Conservation (phyloP, 2,329 filamentous ascomycete genomes). For the Zymoseptoria crescenta region DNA sequence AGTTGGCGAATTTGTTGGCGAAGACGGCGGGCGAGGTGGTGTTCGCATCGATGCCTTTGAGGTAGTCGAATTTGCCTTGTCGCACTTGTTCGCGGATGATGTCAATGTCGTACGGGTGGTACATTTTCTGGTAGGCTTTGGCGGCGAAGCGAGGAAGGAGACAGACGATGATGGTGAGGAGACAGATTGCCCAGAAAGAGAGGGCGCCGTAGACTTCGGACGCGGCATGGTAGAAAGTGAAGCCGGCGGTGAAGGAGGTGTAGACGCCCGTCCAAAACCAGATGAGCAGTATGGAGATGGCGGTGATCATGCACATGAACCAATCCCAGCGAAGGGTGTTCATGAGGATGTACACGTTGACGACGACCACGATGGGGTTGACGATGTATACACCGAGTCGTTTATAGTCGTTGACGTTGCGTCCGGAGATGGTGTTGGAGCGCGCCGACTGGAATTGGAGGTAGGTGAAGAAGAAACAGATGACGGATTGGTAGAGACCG, state of each 20-base stretch:
- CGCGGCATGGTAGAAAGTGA: constrained; percentile 68
- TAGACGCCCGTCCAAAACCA: constrained; percentile 97
- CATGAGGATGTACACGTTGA: constrained; percentile 90
- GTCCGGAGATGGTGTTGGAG: constrained; percentile 64
- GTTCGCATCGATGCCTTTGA: constrained; percentile 48
- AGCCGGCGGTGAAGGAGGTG: constrained; percentile 51
- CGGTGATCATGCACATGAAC: constrained; percentile 78
- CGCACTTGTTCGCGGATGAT: constrained; percentile 89
- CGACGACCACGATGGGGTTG: constrained; percentile 73
- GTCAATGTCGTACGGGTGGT: constrained; percentile 84
- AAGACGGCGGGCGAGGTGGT: constrained; percentile 23
- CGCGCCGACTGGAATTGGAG: constrained; percentile 63
- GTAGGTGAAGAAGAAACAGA: constrained; percentile 90
- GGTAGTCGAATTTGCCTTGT: constrained; percentile 71
- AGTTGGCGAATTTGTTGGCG: constrained; percentile 30
- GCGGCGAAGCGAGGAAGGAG: constrained; percentile 78
- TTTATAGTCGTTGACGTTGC: constrained; percentile 68
- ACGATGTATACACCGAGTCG: constrained; percentile 84
- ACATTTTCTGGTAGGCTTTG: constrained; percentile 89
- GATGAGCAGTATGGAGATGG: constrained; percentile 74
- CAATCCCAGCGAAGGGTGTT: constrained; percentile 99
- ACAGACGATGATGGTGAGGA: constrained; percentile 72
- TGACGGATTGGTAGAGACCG: constrained; percentile 87
- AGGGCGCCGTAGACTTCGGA: constrained; percentile 71
- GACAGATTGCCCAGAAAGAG: constrained; percentile 78